phyloP scores from a whole-genome alignment of 1,284 basidiomycete genomes.

The Xanthoconium separans region DNA sequence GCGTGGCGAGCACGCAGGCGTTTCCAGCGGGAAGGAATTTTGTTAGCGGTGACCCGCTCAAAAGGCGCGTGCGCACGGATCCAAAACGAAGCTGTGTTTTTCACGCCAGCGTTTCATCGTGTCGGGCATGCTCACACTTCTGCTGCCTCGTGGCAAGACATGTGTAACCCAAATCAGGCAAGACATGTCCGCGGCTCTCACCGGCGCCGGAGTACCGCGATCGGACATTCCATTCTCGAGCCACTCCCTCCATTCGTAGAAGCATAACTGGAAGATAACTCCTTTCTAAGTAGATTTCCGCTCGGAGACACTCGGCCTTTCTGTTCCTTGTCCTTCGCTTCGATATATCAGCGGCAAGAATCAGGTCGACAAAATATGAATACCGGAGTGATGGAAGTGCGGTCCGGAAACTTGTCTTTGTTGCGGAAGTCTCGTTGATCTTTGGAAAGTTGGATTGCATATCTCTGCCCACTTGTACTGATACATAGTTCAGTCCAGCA shows the following conservation, averaged over 20 bases:
- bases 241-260: background rate
- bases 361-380: too few species aligned
- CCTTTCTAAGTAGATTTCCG: too few species aligned
- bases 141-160: slow-evolving; percentile 28
- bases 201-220: background rate
- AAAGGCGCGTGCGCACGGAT: slow-evolving; percentile 21
- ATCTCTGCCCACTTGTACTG: too few species aligned
- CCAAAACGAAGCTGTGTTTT: slow-evolving; percentile 19
- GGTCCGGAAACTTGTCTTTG: too few species aligned
- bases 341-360: too few species aligned
- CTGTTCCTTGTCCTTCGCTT: too few species aligned
- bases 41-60: slow-evolving; percentile 20
- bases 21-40: slow-evolving; percentile 22
- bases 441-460: too few species aligned
- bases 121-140: background rate
- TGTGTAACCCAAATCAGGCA: slow-evolving; percentile 3
- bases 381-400: too few species aligned
- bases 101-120: slow-evolving; percentile 19
- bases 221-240: background rate
- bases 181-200: background rate
- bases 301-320: too few species aligned
- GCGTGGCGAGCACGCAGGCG: slow-evolving; percentile 26
- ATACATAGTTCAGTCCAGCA: too few species aligned
- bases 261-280: background rate
- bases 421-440: too few species aligned